Base-by-base conservation (phyloP, 768 basidiomycete species). In the Hericium alpestre region DNA sequence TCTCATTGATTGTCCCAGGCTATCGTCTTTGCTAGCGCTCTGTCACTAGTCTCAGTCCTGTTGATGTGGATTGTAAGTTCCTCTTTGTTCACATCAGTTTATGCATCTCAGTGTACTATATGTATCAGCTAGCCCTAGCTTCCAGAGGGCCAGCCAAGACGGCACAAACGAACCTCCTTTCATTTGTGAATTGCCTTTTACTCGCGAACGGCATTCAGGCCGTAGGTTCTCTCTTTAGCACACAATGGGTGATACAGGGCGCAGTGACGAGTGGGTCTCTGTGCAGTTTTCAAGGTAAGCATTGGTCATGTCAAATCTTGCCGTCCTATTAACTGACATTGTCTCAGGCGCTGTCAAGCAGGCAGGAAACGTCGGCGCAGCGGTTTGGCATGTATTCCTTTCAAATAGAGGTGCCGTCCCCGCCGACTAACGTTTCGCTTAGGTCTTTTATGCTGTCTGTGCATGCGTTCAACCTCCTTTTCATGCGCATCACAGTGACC, bases 281-380 rank as follows among this genome's bases (percentile, higher is more conserved):
- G 25, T 73, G 72, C 54, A 60, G 63, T 38, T 46, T 59, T 15
- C 72, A 73, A 62, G 65, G 65, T 62, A 11, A 13, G 58, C 49
- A 41, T 16, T 37, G 41, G 6, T 18, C 37, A 20, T n/a, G 8
- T 37, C 27, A 9, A 9, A 7, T 12, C 41, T 43, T 18, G 12
- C 41, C 41, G 41, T 32, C 32, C 15, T 43, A 43, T 13, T 18
- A 8, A n/a, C 18, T 43, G 15, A n/a, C 40, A 51, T 12, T 10
- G 39, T 47, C 41, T 16, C 18, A 70, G 74, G 69, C 32, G 71
- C 67, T 4, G 57, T 73, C 40, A 76, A 75, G 60, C 72, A 76
- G 40, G 67, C 71, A 4, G 77, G 76, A 9, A 75, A 77, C 51
- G 64, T 78, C 37, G 75, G 72, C 1, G 71, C 71, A 1, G 73